Evolutionary conservation across 2,329 filamentous ascomycete genomes (phyloP).

Genomic region (Elsinoe arachidis): DNA sequence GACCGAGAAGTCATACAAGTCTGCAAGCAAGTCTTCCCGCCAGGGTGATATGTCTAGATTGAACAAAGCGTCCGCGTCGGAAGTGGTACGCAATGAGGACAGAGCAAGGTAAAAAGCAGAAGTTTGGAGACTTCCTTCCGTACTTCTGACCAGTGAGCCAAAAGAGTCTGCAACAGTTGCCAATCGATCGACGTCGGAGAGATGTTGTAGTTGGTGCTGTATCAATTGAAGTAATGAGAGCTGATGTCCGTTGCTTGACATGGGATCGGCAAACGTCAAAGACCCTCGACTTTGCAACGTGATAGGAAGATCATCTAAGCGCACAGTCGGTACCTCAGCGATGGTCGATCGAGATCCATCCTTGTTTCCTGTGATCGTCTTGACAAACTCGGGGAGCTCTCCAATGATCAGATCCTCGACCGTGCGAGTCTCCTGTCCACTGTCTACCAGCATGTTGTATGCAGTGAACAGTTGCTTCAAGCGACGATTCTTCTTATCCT

Average conservation of each 20-base stretch:
- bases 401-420: slow-evolving; percentile 59
- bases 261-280: slow-evolving; percentile 36
- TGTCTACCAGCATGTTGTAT: slow-evolving; percentile 54
- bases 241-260: neutral
- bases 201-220: neutral
- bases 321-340: neutral
- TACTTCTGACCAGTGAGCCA: slow-evolving; percentile 28
- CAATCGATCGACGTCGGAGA: neutral
- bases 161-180: neutral
- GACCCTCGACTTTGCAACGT: slow-evolving; percentile 16
- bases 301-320: slow-evolving; percentile 7
- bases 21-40: slow-evolving; percentile 37
- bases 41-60: slow-evolving; percentile 14
- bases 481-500: slow-evolving; percentile 62
- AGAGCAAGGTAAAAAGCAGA: slow-evolving; percentile 75
- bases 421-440: slow-evolving; percentile 56
- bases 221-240: neutral
- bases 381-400: slow-evolving; percentile 66
- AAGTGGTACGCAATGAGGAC: slow-evolving; percentile 55
- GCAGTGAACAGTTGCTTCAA: slow-evolving; percentile 70
- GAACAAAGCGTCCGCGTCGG: slow-evolving; percentile 45
- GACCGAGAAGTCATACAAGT: slow-evolving; percentile 62
- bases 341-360: neutral
- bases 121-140: slow-evolving; percentile 51
- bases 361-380: slow-evolving; percentile 29